Conservation (phyloP, 2,329 filamentous ascomycete species). For the Aspergillus vadensis region DNA sequence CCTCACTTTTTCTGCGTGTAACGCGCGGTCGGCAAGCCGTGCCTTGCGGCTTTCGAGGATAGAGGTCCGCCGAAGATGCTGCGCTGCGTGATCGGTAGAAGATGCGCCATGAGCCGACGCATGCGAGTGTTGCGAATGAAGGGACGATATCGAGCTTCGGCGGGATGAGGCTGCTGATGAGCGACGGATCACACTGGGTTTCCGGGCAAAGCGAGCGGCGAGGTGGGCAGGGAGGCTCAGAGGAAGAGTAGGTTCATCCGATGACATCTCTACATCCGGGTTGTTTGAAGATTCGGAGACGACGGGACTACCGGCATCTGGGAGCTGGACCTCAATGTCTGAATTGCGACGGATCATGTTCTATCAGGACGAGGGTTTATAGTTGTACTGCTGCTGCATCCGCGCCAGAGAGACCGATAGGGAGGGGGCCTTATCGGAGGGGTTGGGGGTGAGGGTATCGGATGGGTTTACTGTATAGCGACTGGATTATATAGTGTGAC, state of each 20-base stretch:
- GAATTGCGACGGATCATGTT: slow-evolving; percentile 47
- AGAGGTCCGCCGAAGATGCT: slow-evolving; percentile 65
- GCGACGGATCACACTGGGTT: slow-evolving; percentile 56
- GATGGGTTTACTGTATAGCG: not conserved
- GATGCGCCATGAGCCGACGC: slow-evolving; percentile 51
- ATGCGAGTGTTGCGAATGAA: slow-evolving; percentile 62
- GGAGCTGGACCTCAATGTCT: slow-evolving; percentile 44
- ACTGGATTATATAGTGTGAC: slow-evolving; percentile 2
- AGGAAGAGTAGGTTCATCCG: slow-evolving; percentile 38
- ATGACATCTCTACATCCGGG: slow-evolving; percentile 47
- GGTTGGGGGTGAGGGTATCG: not conserved
- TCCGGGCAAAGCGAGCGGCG: slow-evolving; percentile 63
- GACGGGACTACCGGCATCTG: slow-evolving; percentile 35
- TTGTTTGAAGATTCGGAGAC: slow-evolving; percentile 30
- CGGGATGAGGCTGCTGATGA: slow-evolving; percentile 65
- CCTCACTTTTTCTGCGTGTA: slow-evolving; percentile 67
- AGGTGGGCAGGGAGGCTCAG: slow-evolving; percentile 61
- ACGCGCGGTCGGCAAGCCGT: slow-evolving; percentile 63
- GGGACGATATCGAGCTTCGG: slow-evolving; percentile 65
- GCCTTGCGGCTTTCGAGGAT: slow-evolving; percentile 67
- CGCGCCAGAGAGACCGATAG: slow-evolving; percentile 2
- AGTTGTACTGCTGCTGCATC: slow-evolving; percentile 56
- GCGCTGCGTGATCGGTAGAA: slow-evolving; percentile 62
- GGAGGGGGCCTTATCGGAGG: slow-evolving; percentile 15
- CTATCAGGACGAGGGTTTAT: slow-evolving; percentile 4